Conservation (phyloP, 2,329 filamentous ascomycete species). For the Septoria petroselini region DNA sequence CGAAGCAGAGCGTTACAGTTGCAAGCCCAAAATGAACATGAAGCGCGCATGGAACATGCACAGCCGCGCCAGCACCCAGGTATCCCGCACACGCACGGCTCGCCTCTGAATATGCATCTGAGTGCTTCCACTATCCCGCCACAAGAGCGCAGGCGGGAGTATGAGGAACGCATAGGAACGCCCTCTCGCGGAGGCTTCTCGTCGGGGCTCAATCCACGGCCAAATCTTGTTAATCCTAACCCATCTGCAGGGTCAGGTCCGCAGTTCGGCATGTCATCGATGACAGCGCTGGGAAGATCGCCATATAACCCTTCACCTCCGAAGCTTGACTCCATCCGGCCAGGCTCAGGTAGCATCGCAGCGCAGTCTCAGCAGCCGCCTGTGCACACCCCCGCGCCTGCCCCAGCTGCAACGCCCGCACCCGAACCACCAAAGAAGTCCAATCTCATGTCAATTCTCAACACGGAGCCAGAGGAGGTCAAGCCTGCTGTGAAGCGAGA, state of each 20-base stretch:
- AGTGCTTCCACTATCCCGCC: constrained; percentile 15
- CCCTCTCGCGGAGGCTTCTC: constrained; percentile 28
- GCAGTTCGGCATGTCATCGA: constrained; percentile 20
- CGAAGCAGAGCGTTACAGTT: constrained; percentile 36
- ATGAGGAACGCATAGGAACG: constrained; percentile 34
- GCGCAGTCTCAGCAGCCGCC: constrained; percentile 19
- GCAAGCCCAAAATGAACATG: constrained; percentile 24
- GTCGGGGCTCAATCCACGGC: constrained; percentile 19
- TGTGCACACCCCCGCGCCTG: constrained; percentile 13
- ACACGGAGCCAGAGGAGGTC: constrained; percentile 34
- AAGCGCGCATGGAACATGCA: constrained; percentile 29
- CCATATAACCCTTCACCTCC: constrained; percentile 33
- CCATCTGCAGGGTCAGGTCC: constrained; percentile 14
- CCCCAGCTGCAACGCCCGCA: constrained; percentile 28
- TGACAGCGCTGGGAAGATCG: constrained; percentile 26
- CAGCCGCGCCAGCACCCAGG: constrained; percentile 23
- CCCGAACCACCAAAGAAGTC: constrained; percentile 40
- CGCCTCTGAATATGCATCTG: constrained; percentile 30
- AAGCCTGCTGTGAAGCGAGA: constrained; percentile 34
- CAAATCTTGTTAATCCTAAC: constrained; percentile 21
- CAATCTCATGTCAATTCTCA: constrained; percentile 38
- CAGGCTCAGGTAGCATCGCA: constrained; percentile 29
- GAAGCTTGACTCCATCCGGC: constrained; percentile 35
- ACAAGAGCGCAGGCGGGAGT: constrained; percentile 30
- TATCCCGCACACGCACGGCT: constrained; percentile 29